Evolutionary conservation across 202 grass and related monocot species (phyloP).

Genomic region (Hordeum pubiflorum): DNA sequence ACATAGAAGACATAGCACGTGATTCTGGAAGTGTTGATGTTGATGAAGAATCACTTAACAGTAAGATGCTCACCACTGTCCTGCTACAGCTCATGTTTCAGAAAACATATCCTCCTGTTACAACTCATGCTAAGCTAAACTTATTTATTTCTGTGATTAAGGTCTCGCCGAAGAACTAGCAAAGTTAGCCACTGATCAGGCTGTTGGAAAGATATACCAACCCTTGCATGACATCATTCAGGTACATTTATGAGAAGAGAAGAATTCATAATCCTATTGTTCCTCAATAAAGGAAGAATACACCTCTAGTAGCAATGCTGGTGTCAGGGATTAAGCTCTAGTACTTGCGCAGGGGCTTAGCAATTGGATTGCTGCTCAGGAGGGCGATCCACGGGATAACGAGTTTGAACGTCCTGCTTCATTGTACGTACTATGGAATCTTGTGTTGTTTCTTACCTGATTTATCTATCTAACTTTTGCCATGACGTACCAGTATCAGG

Average conservation of each 20-base stretch:
- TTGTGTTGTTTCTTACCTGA: conserved; percentile 14
- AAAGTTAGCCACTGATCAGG: conserved; percentile 43
- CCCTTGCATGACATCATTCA: conserved; percentile 67
- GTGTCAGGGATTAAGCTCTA: conserved; percentile 17
- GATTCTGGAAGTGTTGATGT: conserved; percentile 80
- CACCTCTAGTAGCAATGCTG: background rate
- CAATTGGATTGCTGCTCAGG: conserved; percentile 57
- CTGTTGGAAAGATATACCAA: conserved; percentile 61
- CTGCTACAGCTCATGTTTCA: conserved; percentile 6
- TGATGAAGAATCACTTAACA: conserved; percentile 64
- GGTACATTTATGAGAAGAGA: conserved; percentile 39
- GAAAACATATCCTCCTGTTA: background rate
- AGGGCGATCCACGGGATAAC: conserved; percentile 35
- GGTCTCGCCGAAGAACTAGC: conserved; percentile 56
- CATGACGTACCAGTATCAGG: background rate
- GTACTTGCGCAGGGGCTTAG: conserved; percentile 55
- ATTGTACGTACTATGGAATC: conserved; percentile 45
- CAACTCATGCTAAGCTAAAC: conserved; percentile 5
- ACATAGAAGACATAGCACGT: conserved; percentile 90
- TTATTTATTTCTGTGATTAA: conserved; percentile 28
- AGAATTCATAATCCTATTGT: background rate
- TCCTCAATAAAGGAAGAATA: conserved; percentile 2
- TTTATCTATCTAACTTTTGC: conserved; percentile 12
- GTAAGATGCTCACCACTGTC: conserved; percentile 33
- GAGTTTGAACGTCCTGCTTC: conserved; percentile 75